phyloP scores from a whole-genome alignment of 331 rosid genomes.

The Telfairia occidentalis region DNA sequence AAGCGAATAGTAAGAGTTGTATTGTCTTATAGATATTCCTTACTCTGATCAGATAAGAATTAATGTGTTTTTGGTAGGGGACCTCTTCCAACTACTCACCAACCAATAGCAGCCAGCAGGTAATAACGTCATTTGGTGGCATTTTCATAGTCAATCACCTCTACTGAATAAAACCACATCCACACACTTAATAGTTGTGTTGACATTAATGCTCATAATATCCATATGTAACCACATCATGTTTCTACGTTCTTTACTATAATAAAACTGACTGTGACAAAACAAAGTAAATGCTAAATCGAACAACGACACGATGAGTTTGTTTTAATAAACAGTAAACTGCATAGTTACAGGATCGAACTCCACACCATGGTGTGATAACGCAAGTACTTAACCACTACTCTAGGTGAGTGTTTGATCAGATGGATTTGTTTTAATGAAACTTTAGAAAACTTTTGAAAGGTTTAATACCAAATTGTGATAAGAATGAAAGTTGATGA shows the following conservation, averaged over 20 bases:
- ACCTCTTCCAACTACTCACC: slow-evolving; percentile 1
- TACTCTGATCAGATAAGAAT: neutral
- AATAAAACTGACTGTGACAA: neutral
- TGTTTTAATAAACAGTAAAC: too few species aligned
- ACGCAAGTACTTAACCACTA: too few species aligned
- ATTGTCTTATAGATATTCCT: neutral
- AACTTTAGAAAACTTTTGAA: too few species aligned
- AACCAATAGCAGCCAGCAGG: neutral
- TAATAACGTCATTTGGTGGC: neutral
- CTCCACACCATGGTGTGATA: too few species aligned
- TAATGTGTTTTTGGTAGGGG: neutral
- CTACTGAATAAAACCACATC: neutral
- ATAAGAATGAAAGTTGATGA: neutral
- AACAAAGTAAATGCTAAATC: too few species aligned
- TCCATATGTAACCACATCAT: neutral
- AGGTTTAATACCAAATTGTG: neutral
- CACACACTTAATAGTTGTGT: neutral
- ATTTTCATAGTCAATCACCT: neutral
- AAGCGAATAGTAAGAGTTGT: neutral
- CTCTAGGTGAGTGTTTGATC: too few species aligned
- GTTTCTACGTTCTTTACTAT: neutral
- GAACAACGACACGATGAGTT: too few species aligned
- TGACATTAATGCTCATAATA: neutral
- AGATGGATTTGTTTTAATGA: too few species aligned
- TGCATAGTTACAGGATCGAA: too few species aligned